Percentiles rank a stretch among this genome's conserved stretches.
Conservation (phyloP, 2,329 filamentous ascomycete species). For the Arthrobotrys conoides region DNA sequence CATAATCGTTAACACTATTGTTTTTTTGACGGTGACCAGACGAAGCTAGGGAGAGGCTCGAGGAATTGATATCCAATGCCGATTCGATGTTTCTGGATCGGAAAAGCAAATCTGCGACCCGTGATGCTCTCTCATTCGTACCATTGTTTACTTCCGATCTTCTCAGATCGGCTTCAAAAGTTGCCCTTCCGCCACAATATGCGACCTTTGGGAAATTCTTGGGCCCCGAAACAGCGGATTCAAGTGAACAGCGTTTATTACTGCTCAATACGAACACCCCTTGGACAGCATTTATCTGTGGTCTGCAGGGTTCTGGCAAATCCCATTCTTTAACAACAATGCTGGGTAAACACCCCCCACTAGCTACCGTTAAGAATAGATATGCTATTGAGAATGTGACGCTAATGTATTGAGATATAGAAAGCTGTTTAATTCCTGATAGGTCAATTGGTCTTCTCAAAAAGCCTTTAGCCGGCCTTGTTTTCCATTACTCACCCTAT, state of each 20-base stretch:
- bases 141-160: slow-evolving; percentile 26
- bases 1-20: not conserved
- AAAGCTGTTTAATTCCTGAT: slow-evolving; percentile 33
- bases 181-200: slow-evolving; percentile 1
- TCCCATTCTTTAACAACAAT: slow-evolving; percentile 50
- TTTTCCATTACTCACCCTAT: slow-evolving; percentile 34
- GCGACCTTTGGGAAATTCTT: slow-evolving; percentile 23
- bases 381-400: not conserved
- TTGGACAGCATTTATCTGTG: slow-evolving; percentile 53
- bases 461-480: slow-evolving; percentile 28
- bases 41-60: not conserved
- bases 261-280: slow-evolving; percentile 42
- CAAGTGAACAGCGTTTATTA: not conserved
- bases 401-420: not conserved
- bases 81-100: not conserved
- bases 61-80: not conserved
- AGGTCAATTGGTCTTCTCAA: slow-evolving; percentile 4
- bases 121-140: not conserved
- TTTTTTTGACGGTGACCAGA: not conserved
- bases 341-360: slow-evolving; percentile 26
- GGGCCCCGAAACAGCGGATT: not conserved
- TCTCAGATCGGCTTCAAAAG: not conserved
- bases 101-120: not conserved
- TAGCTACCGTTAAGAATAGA: not conserved
- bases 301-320: slow-evolving; percentile 50